These are phyloP conservation scores for Eucalyptus curtisii DNA, from an alignment of 345 rosid genomes.

Conservation along the genomic window DNA sequence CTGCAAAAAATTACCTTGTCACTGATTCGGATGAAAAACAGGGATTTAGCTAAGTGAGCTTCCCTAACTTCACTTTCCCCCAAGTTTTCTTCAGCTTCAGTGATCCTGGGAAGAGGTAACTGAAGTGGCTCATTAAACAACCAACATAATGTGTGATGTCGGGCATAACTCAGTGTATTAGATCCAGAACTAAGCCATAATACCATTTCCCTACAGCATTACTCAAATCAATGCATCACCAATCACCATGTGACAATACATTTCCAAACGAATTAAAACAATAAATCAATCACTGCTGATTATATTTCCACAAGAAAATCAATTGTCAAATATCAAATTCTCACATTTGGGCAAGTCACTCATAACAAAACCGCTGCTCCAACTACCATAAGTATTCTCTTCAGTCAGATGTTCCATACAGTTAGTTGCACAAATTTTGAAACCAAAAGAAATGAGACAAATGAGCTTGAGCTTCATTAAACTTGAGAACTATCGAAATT, in stretches of 20 bases:
- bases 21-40: constrained; percentile 74
- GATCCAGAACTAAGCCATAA: not conserved
- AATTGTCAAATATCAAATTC: not conserved
- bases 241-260: not conserved
- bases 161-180: not conserved
- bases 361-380: not conserved
- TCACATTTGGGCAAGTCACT: not conserved
- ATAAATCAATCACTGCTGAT: not conserved
- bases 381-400: not conserved
- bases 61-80: constrained; percentile 99
- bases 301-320: not conserved
- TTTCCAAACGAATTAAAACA: not conserved
- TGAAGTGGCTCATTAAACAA: not conserved
- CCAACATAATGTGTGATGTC: not conserved
- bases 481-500: not conserved
- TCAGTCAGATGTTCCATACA: not conserved
- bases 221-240: not conserved
- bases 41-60: constrained; percentile 94
- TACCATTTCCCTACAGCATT: not conserved
- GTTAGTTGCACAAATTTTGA: not conserved
- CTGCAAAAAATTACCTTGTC: constrained; percentile 47
- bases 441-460: not conserved
- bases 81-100: constrained; percentile 95
- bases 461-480: not conserved
- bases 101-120: constrained; percentile 45